Conservation (phyloP, 352 stramenopile species). For the Pythium utonaiense region DNA sequence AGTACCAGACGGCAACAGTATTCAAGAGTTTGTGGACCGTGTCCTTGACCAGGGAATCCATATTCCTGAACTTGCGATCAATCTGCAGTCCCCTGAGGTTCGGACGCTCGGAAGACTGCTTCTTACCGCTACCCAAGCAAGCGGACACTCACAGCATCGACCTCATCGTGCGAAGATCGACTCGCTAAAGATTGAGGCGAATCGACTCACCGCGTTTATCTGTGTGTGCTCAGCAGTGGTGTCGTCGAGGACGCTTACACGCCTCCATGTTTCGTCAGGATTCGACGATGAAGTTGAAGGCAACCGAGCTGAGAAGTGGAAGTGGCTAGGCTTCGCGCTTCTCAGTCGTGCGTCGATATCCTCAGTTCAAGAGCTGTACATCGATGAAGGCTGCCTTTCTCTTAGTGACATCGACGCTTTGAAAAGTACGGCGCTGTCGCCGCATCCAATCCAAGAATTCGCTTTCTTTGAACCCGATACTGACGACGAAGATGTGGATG, state of each 20-base stretch:
- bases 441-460: neutral
- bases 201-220: neutral
- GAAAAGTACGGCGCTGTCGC: neutral
- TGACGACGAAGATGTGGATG: neutral
- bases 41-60: neutral
- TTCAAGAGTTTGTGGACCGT: neutral
- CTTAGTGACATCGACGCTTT: neutral
- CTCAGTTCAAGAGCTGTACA: constrained; percentile 1
- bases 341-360: neutral
- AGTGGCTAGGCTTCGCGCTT: constrained; percentile 2
- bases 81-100: neutral
- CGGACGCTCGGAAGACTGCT: neutral
- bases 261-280: neutral
- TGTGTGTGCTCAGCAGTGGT: neutral
- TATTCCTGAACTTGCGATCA: neutral
- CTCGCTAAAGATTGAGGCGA: neutral
- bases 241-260: neutral
- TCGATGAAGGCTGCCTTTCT: neutral
- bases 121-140: neutral
- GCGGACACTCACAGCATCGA: neutral
- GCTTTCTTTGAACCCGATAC: neutral
- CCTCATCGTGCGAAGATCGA: neutral
- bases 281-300: neutral
- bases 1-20: neutral
- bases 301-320: constrained; percentile 6